These are phyloP conservation scores for Pseudogymnoascus sp. DNA, from an alignment of 2,329 filamentous ascomycete species.

Conservation along the genomic window DNA sequence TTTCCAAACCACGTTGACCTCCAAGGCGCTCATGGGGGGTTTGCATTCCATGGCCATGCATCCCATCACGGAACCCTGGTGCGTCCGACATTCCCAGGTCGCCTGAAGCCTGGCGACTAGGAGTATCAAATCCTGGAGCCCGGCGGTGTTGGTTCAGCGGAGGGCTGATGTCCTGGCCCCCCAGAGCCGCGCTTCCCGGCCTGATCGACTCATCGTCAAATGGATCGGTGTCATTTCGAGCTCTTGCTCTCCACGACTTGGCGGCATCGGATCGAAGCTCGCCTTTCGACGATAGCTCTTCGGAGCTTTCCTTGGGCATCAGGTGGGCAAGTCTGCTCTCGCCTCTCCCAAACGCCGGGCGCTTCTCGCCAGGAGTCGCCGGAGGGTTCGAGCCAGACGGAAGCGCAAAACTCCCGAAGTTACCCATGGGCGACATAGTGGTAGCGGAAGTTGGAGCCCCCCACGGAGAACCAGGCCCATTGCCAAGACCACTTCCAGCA, in stretches of 20 bases:
- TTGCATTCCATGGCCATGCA: conserved; percentile 48
- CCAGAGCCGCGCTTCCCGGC: conserved; percentile 64
- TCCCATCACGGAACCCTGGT: conserved; percentile 48
- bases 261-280: conserved; percentile 32
- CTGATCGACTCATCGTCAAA: conserved; percentile 58
- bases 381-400: conserved; percentile 41
- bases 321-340: conserved; percentile 82
- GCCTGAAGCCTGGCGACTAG: conserved; percentile 34
- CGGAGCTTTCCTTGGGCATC: conserved; percentile 67
- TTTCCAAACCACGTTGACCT: conserved; percentile 55
- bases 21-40: conserved; percentile 31
- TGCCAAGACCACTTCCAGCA: conserved; percentile 35
- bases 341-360: conserved; percentile 57
- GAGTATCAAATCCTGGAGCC: conserved; percentile 37
- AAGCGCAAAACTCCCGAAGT: conserved; percentile 86
- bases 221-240: conserved; percentile 66
- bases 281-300: conserved; percentile 43
- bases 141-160: conserved; percentile 36
- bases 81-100: conserved; percentile 58
- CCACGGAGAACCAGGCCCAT: conserved; percentile 41
- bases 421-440: conserved; percentile 65
- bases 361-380: conserved; percentile 59
- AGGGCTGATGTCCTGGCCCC: conserved; percentile 62
- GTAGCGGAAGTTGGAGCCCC: conserved; percentile 41
- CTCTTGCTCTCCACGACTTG: conserved; percentile 52